These are phyloP conservation scores for Mycena galericulata DNA, from an alignment of 768 basidiomycete species.

Conservation along the genomic window DNA sequence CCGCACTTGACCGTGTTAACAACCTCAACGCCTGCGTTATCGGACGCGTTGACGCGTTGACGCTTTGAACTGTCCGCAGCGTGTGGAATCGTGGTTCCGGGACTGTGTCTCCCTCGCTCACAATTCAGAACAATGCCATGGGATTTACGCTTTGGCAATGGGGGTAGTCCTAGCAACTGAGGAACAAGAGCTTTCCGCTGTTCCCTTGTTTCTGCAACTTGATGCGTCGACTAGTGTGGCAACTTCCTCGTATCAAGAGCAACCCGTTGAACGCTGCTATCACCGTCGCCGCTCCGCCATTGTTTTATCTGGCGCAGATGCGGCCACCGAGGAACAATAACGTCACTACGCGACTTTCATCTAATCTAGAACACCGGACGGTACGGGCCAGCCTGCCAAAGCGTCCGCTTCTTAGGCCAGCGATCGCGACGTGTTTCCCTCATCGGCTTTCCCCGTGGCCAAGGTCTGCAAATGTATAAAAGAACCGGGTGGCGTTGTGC, in stretches of 20 bases:
- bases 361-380: slow-evolving; percentile 6
- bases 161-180: slow-evolving; percentile 21
- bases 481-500: slow-evolving; percentile 1
- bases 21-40: too few relatives aligned
- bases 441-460: slow-evolving; percentile 19
- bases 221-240: background rate
- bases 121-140: slow-evolving; percentile 1
- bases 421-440: background rate
- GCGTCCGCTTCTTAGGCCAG: slow-evolving; percentile 21
- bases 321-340: slow-evolving; percentile 19
- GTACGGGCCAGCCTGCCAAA: slow-evolving; percentile 12
- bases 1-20: too few relatives aligned
- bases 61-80: too few relatives aligned
- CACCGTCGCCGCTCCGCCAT: background rate
- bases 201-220: slow-evolving; percentile 10
- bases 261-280: background rate
- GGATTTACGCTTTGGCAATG: background rate
- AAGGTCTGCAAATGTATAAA: slow-evolving; percentile 19
- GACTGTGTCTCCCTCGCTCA: too few relatives aligned
- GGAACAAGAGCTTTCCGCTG: slow-evolving; percentile 1
- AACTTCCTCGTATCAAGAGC: slow-evolving; percentile 5
- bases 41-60: too few relatives aligned
- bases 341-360: slow-evolving; percentile 20
- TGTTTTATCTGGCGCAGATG: background rate
- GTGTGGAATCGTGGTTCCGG: too few relatives aligned